Evolutionary conservation across 305 asterid species (phyloP).

Genomic region (Vinca major): DNA sequence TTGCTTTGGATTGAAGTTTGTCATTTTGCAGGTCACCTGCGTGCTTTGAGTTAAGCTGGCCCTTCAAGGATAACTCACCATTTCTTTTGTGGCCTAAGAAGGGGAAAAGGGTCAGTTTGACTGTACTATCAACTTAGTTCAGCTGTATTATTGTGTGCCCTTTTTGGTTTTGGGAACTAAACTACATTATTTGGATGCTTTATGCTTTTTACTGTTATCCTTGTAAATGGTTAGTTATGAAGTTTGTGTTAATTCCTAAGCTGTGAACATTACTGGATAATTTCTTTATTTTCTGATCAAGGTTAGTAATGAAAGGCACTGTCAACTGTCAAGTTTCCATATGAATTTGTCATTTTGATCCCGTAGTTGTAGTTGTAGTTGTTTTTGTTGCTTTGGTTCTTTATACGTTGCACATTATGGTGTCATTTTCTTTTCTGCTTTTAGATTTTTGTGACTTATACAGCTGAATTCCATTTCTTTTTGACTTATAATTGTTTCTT

Average conservation of each 20-base stretch:
- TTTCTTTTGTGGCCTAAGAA: conserved; percentile 56
- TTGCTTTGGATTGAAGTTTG: conserved; percentile 7
- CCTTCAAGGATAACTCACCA: conserved; percentile 58
- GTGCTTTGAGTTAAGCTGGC: conserved; percentile 88
- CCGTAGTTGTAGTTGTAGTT: not conserved
- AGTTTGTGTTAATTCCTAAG: not conserved
- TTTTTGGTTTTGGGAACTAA: not conserved
- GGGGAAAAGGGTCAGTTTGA: conserved; percentile 68
- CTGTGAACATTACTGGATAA: not conserved
- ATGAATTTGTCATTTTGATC: not conserved
- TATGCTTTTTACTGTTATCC: not conserved
- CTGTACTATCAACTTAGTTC: conserved; percentile 5
- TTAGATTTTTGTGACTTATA: not conserved
- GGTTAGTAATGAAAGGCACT: not conserved
- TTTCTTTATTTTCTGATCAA: not conserved
- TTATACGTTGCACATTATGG: not conserved
- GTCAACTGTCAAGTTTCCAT: not conserved
- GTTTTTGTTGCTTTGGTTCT: not conserved
- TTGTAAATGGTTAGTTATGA: not conserved
- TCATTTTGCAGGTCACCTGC: conserved; percentile 61
- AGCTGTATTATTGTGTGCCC: not conserved
- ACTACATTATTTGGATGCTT: not conserved
- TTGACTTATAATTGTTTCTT: not conserved
- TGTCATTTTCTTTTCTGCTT: not conserved
- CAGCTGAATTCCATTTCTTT: not conserved